Percentiles rank a stretch among this genome's conserved stretches.
Conservation (phyloP, 2,329 filamentous ascomycete species). For the Pseudogymnoascus sp. region DNA sequence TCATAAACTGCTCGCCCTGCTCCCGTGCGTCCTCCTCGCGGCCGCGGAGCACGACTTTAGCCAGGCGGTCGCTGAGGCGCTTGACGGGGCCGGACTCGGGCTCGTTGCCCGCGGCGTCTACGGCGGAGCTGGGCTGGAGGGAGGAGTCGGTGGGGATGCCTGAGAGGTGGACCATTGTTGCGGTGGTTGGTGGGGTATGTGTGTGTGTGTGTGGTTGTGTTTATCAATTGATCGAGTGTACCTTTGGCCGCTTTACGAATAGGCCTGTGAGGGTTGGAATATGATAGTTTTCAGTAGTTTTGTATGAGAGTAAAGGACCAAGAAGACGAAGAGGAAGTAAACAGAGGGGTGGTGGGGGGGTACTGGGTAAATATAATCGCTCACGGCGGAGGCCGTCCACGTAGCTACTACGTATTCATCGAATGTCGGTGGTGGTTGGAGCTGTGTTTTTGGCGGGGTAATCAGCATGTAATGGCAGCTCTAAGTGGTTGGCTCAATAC, state of each 20-base stretch:
- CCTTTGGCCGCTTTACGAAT: not conserved
- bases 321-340: not conserved
- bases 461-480: not conserved
- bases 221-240: too few species aligned
- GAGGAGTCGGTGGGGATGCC: slow-evolving; percentile 29
- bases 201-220: too few species aligned
- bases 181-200: not conserved
- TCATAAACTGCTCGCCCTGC: slow-evolving; percentile 20
- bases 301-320: not conserved
- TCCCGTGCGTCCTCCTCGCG: not conserved
- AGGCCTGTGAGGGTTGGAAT: not conserved
- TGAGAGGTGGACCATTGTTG: slow-evolving; percentile 43
- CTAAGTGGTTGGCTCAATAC: not conserved
- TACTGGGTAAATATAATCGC: not conserved
- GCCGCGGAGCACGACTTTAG: slow-evolving; percentile 38
- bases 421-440: not conserved
- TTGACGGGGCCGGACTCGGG: slow-evolving; percentile 11
- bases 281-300: not conserved
- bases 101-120: slow-evolving; percentile 28
- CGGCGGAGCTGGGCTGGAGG: slow-evolving; percentile 25
- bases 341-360: not conserved
- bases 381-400: not conserved
- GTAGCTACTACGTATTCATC: not conserved
- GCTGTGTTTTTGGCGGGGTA: not conserved
- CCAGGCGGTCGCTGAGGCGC: slow-evolving; percentile 35